phyloP scores from a whole-genome alignment of 495 filamentous ascomycete genomes.

The Talaromyces ruber region DNA sequence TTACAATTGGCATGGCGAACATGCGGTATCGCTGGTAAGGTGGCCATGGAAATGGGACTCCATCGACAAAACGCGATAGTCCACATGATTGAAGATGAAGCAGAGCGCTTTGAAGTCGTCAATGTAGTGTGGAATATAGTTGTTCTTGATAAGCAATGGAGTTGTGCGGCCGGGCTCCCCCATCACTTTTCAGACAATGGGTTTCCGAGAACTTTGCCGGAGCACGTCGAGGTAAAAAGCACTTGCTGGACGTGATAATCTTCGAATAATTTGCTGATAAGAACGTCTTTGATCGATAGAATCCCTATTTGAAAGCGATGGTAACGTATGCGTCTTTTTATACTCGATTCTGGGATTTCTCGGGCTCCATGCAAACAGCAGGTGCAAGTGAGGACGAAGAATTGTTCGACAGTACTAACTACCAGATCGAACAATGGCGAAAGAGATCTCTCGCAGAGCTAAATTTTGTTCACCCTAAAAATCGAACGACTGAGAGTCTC shows the following conservation, averaged over 20 bases:
- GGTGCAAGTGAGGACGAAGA: slow-evolving; percentile 52
- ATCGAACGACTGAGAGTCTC: slow-evolving; percentile 24
- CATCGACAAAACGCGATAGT: slow-evolving; percentile 66
- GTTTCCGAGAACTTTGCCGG: slow-evolving; percentile 27
- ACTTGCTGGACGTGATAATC: neutral
- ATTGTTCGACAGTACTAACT: slow-evolving; percentile 58
- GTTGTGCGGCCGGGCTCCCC: slow-evolving; percentile 43
- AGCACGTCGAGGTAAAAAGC: slow-evolving; percentile 58
- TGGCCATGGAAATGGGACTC: slow-evolving; percentile 73
- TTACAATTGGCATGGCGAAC: slow-evolving; percentile 61
- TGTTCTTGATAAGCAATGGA: slow-evolving; percentile 44
- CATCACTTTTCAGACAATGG: slow-evolving; percentile 37
- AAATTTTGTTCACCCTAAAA: slow-evolving; percentile 17
- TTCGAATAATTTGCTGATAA: neutral
- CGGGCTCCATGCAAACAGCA: slow-evolving; percentile 39
- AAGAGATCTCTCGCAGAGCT: slow-evolving; percentile 28
- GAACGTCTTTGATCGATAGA: slow-evolving; percentile 39
- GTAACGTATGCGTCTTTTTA: slow-evolving; percentile 68
- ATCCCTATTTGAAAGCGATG: slow-evolving; percentile 75
- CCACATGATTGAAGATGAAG: slow-evolving; percentile 23
- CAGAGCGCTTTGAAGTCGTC: slow-evolving; percentile 34
- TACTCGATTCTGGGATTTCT: slow-evolving; percentile 70
- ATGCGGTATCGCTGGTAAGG: slow-evolving; percentile 66
- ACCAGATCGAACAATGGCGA: slow-evolving; percentile 67
- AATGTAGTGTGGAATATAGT: slow-evolving; percentile 45